These are phyloP conservation scores for Fusarium kyushuense DNA, from an alignment of 2,329 filamentous ascomycete species.

Conservation along the genomic window DNA sequence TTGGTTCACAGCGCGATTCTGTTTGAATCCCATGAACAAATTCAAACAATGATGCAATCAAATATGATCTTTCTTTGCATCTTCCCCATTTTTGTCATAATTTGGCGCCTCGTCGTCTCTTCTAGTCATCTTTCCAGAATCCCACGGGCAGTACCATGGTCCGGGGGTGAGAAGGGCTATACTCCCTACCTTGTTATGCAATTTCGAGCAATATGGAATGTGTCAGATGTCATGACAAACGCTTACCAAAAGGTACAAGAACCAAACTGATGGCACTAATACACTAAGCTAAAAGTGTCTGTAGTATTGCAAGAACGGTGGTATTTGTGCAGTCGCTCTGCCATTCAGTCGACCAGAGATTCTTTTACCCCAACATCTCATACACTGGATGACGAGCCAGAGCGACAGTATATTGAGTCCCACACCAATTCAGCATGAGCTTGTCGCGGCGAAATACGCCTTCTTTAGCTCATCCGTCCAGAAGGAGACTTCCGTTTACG, in stretches of 20 bases:
- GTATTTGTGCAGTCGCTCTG: background rate
- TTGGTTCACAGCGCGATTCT: too few relatives aligned
- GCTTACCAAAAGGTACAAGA: rapidly evolving
- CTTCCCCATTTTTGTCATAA: rapidly evolving
- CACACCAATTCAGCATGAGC: background rate
- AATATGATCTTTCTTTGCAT: background rate
- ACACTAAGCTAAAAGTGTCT: rapidly evolving
- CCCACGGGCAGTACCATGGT: background rate
- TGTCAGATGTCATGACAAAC: rapidly evolving
- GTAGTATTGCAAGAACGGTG: background rate
- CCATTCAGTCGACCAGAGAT: background rate
- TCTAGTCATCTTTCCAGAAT: background rate
- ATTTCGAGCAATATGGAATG: background rate
- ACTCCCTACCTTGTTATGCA: background rate
- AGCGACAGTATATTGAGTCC: background rate
- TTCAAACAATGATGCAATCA: too few relatives aligned
- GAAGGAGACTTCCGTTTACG: background rate
- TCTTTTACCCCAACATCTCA: background rate
- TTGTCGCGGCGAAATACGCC: background rate
- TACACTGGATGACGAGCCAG: background rate
- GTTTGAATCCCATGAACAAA: too few relatives aligned
- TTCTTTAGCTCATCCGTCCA: rapidly evolving
- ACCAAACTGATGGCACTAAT: rapidly evolving
- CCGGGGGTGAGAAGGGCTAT: rapidly evolving
- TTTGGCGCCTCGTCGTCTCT: background rate